Evolutionary conservation across 768 basidiomycete genomes (phyloP).

Genomic region (Tulasnella sp.): DNA sequence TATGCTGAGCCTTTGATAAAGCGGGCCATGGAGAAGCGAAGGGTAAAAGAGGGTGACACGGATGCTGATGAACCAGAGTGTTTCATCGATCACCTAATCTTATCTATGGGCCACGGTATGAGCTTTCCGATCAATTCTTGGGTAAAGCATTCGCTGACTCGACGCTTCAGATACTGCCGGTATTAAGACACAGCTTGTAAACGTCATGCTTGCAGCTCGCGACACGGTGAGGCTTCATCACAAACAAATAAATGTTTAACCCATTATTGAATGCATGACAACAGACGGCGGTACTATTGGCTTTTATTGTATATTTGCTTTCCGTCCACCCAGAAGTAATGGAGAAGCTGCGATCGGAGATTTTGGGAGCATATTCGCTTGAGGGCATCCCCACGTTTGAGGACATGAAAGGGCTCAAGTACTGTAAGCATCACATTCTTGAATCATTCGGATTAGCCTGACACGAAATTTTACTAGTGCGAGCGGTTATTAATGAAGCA

Average conservation of each 20-base stretch:
- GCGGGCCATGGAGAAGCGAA: slow-evolving; percentile 2
- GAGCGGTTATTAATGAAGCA: slow-evolving; percentile 26
- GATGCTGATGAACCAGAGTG: slow-evolving; percentile 1
- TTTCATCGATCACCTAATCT: slow-evolving; percentile 15
- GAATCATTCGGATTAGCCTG: neutral
- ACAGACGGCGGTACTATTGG: slow-evolving; percentile 13
- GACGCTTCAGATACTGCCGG: neutral
- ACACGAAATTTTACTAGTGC: slow-evolving; percentile 18
- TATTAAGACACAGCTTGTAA: slow-evolving; percentile 14
- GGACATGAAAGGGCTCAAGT: slow-evolving; percentile 1
- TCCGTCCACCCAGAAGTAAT: slow-evolving; percentile 14
- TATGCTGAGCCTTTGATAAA: slow-evolving; percentile 9
- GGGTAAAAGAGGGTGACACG: neutral
- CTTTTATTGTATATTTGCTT: slow-evolving; percentile 13
- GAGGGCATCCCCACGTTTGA: slow-evolving; percentile 3
- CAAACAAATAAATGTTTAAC: neutral
- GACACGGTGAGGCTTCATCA: slow-evolving; percentile 8
- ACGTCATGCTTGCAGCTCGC: slow-evolving; percentile 16
- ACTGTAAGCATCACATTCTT: slow-evolving; percentile 16
- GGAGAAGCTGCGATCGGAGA: slow-evolving; percentile 17
- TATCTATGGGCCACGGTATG: neutral
- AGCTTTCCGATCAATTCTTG: neutral
- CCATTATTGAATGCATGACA: neutral
- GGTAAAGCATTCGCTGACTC: neutral
- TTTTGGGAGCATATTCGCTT: slow-evolving; percentile 15